Evolutionary conservation across 495 filamentous ascomycete genomes (phyloP).

Genomic region (Aspergillus biplanus): DNA sequence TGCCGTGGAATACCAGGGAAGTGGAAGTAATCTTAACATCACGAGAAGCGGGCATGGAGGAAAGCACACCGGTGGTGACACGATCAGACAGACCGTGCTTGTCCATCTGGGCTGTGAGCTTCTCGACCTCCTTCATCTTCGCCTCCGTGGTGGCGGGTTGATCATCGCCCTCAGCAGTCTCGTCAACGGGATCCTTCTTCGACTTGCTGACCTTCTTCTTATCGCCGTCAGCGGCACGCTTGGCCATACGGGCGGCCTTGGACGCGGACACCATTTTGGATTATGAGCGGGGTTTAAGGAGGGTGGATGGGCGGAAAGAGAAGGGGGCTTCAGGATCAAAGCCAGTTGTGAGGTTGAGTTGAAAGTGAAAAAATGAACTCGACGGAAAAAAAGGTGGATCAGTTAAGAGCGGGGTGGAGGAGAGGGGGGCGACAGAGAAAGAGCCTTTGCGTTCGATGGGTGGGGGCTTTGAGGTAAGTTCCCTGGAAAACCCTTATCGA

Average conservation of each 20-base stretch:
- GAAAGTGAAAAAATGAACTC: conserved; percentile 37
- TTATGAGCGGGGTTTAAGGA: conserved; percentile 22
- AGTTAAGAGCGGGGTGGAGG: conserved; percentile 42
- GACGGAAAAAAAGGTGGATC: conserved; percentile 37
- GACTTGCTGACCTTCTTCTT: conserved; percentile 75
- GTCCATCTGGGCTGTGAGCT: conserved; percentile 86
- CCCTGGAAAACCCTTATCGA: conserved; percentile 49
- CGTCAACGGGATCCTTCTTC: conserved; percentile 63
- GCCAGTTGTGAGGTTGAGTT: conserved; percentile 35
- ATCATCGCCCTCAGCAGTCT: conserved; percentile 62
- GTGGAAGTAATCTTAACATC: conserved; percentile 96
- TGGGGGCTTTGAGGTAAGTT: conserved; percentile 31
- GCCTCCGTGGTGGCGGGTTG: conserved; percentile 69
- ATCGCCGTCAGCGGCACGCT: conserved; percentile 75
- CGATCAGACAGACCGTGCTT: conserved; percentile 95
- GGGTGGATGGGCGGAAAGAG: conserved; percentile 16
- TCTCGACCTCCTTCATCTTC: conserved; percentile 81
- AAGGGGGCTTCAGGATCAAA: conserved; percentile 21
- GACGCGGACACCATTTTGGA: conserved; percentile 79
- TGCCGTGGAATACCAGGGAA: conserved; percentile 95
- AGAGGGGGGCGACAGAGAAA: conserved; percentile 36
- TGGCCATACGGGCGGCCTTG: conserved; percentile 96
- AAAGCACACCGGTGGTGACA: conserved; percentile 95
- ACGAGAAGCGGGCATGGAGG: conserved; percentile 78
- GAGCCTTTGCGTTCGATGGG: conserved; percentile 27